Conservation (phyloP, 169 alveolate genomes). For the Besnoitia besnoiti region DNA sequence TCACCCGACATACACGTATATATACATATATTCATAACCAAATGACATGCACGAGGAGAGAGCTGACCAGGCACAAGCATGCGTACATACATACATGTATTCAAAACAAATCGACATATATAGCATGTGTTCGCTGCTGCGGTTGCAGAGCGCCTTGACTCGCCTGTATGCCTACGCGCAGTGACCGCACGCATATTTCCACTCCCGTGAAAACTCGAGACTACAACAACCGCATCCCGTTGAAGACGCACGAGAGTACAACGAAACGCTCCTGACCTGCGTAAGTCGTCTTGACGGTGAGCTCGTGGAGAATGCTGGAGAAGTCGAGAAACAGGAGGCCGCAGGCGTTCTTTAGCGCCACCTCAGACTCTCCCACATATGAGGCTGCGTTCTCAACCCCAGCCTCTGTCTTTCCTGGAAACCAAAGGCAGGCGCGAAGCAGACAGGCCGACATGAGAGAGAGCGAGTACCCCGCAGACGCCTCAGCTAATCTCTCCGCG, state of each 20-base stretch:
- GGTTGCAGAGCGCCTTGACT: too few species aligned
- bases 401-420: constrained; percentile 80
- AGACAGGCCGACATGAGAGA: background rate
- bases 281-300: constrained; percentile 82
- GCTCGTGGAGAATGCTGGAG: constrained; percentile 77
- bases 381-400: constrained; percentile 91
- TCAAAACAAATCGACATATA: background rate
- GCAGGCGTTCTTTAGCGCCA: constrained; percentile 81
- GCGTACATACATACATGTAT: background rate
- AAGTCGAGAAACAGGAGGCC: constrained; percentile 82
- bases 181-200: background rate
- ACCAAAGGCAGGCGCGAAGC: background rate
- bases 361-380: constrained; percentile 76
- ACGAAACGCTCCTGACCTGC: constrained; percentile 67
- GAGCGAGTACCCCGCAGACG: background rate
- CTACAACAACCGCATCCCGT: background rate
- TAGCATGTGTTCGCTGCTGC: too few species aligned
- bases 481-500: background rate
- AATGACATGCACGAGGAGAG: too few species aligned
- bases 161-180: too few species aligned
- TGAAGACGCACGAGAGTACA: background rate
- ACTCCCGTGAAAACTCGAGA: background rate
- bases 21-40: background rate
- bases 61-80: background rate
- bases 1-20: background rate